phyloP scores from a whole-genome alignment of 2,329 filamentous ascomycete species.

The Calcarisporium arbuscula region DNA sequence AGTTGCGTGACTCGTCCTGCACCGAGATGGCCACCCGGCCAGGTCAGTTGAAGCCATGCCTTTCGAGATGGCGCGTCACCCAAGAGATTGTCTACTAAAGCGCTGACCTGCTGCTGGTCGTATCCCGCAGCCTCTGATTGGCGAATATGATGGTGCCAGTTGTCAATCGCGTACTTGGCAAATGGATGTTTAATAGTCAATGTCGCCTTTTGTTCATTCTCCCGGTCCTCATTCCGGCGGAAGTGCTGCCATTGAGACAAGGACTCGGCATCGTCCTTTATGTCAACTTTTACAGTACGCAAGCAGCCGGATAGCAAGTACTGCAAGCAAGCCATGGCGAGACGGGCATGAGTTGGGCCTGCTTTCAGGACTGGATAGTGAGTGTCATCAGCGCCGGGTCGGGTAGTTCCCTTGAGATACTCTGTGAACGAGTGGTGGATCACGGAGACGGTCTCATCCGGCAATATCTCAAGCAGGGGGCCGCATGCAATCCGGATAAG shows the following conservation, averaged over 20 bases:
- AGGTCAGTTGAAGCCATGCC: too few species aligned
- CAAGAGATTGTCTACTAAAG: slow-evolving; percentile 5
- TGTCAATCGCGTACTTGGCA: slow-evolving; percentile 17
- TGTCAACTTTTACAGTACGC: neutral
- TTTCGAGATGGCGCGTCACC: too few species aligned
- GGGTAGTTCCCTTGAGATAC: slow-evolving; percentile 24
- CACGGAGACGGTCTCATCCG: slow-evolving; percentile 36
- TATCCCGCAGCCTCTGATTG: slow-evolving; percentile 11
- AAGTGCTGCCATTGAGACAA: too few species aligned
- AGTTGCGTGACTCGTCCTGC: slow-evolving; percentile 1
- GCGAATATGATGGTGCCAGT: slow-evolving; percentile 20
- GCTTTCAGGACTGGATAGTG: slow-evolving; percentile 14
- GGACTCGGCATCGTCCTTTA: too few species aligned
- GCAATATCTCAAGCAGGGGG: slow-evolving; percentile 35
- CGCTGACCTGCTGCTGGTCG: slow-evolving; percentile 8
- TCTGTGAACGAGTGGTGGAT: slow-evolving; percentile 43
- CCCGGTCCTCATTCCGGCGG: neutral
- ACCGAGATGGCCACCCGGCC: neutral
- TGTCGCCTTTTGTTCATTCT: slow-evolving; percentile 5
- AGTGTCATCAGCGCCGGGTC: slow-evolving; percentile 1
- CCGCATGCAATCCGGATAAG: slow-evolving; percentile 31
- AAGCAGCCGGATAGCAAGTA: slow-evolving; percentile 16
- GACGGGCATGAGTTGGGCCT: slow-evolving; percentile 14
- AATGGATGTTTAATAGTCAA: slow-evolving; percentile 15
- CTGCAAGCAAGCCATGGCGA: slow-evolving; percentile 14